Base-by-base conservation (phyloP, 2,329 filamentous ascomycete species). In the Fulvia fulva region DNA sequence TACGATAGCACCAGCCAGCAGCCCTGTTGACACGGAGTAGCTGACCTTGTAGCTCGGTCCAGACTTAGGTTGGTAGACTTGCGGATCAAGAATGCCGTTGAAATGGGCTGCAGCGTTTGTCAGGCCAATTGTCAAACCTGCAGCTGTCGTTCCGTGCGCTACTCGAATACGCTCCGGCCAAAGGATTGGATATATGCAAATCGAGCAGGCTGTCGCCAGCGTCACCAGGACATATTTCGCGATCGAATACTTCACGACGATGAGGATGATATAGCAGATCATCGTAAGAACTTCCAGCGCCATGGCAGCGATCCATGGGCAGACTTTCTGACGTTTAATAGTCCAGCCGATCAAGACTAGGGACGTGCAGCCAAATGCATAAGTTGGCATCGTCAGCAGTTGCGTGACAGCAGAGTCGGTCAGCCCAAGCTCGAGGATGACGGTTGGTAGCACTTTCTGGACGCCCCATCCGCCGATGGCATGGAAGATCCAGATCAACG, bases 381-480 rank as follows among this genome's bases (percentile, higher is more conserved):
- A 67, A 1, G 63, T 60, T 34, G 67, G 65, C 62, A 68, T 65
- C 3, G 77, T 77, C n/a, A 78, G 69, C 16, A 78, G 70, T 59
- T 79, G 77, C 2, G 75, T 73, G 25, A 73, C 70, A 2, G 63
- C 62, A 1, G 75, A 73, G 19, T 70, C 66, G 1, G 74, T 74
- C 60, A 77, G 75, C 22, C 76, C 76, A 63, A 79, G 74, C 26
- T 74, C 75, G 51, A 68, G 73, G 55, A 78, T 77, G 50, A 79
- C 77, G 7, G 75, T 70, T 21, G 70, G 70, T 8, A 72, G 57
- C 41, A 69, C 65, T 22, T 78, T 71, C 5, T 70, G 70, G 12
- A 73, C 68, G 11, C 75, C 73, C 66, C 78, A 79, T 19, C 64
- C 65, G 22, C 67, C 65, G 6, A 68, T 66, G 14, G 63, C 59